These are phyloP conservation scores for Yarrowia sp. DNA, from an alignment of 805 yeast genomes.

Conservation along the genomic window DNA sequence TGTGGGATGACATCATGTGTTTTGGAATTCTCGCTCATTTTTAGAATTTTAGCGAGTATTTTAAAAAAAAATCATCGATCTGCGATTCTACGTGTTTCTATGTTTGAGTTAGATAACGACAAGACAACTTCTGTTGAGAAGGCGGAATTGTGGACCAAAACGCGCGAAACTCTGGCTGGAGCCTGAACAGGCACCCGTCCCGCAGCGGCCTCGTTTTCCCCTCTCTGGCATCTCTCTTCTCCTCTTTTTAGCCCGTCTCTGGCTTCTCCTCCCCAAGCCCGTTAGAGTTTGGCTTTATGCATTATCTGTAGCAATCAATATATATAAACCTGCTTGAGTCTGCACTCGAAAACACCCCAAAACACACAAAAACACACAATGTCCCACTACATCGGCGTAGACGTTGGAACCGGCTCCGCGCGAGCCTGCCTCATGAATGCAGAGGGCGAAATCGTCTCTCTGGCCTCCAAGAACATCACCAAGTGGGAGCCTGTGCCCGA, in stretches of 20 bases:
- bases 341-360: neutral
- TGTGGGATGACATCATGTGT: neutral
- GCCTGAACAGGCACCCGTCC: neutral
- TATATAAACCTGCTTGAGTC: neutral
- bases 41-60: neutral
- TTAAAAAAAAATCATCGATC: no score
- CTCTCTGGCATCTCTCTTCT: neutral
- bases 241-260: neutral
- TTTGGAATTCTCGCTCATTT: neutral
- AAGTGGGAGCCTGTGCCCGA: slow-evolving; percentile 46
- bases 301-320: slow-evolving; percentile 15
- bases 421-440: slow-evolving; percentile 89
- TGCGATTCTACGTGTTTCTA: neutral
- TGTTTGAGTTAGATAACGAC: no score
- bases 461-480: slow-evolving; percentile 77
- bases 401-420: slow-evolving; percentile 97
- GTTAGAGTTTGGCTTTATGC: neutral
- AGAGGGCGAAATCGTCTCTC: slow-evolving; percentile 67
- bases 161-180: neutral
- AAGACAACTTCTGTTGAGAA: no score
- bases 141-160: neutral
- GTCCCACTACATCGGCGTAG: slow-evolving; percentile 69
- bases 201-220: neutral
- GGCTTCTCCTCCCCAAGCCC: neutral
- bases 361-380: neutral